Percentiles rank a stretch among this genome's conserved stretches.
phyloP scores from a whole-genome alignment of 805 yeast genomes.

The Pichia membranifaciens region DNA sequence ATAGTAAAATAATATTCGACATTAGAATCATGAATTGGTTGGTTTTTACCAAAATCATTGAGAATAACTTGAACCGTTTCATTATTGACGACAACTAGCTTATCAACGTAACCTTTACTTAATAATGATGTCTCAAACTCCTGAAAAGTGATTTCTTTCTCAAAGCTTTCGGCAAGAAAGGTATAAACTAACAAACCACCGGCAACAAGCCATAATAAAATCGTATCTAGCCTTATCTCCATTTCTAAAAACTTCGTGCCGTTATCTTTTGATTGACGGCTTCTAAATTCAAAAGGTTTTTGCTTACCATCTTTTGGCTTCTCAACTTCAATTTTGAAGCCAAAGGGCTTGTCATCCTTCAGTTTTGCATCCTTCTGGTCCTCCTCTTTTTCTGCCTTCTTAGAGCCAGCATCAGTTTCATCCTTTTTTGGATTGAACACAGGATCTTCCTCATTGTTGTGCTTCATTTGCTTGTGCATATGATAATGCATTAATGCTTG shows the following conservation, averaged over 20 bases:
- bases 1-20: constrained; percentile 58
- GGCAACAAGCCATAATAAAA: constrained; percentile 20
- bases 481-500: constrained; percentile 28
- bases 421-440: constrained; percentile 22
- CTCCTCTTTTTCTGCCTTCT: background rate
- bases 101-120: constrained; percentile 72
- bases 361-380: constrained; percentile 3
- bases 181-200: constrained; percentile 19
- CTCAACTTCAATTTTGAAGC: constrained; percentile 10
- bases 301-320: constrained; percentile 6
- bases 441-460: constrained; percentile 19
- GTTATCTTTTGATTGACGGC: constrained; percentile 12
- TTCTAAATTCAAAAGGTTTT: constrained; percentile 8
- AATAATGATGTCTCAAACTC: constrained; percentile 78
- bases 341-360: constrained; percentile 8
- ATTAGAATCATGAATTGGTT: constrained; percentile 24
- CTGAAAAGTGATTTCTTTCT: constrained; percentile 42
- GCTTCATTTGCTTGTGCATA: constrained; percentile 24
- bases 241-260: constrained; percentile 14
- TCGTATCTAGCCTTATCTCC: constrained; percentile 19
- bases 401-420: background rate
- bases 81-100: constrained; percentile 67
- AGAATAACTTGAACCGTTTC: constrained; percentile 66
- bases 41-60: constrained; percentile 35
- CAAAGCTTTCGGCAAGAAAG: constrained; percentile 19